Conservation (phyloP, 371 early-diverging fungal species). For the Lichtheimia hyalospora region DNA sequence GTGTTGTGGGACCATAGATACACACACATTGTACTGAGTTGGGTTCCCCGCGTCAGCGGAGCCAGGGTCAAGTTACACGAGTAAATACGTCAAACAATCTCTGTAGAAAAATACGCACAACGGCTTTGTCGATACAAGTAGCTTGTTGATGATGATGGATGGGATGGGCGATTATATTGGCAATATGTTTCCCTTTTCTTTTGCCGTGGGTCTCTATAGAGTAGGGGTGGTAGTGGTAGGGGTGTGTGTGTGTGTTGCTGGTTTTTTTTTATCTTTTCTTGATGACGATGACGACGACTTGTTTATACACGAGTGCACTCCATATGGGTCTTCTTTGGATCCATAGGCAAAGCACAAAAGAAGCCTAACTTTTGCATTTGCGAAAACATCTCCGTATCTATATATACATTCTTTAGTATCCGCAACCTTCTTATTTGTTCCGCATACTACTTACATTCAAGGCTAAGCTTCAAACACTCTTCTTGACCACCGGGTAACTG, state of each 20-base stretch:
- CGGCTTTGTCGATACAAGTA: too few relatives aligned
- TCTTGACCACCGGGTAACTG: constrained; percentile 28
- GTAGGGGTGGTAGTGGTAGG: background rate
- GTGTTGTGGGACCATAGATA: too few relatives aligned
- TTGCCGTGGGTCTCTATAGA: background rate
- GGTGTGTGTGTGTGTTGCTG: background rate
- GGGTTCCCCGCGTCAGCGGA: too few relatives aligned
- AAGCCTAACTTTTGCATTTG: constrained; percentile 62
- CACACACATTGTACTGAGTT: background rate
- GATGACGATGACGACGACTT: background rate
- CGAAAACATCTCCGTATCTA: constrained; percentile 55
- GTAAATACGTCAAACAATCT: too few relatives aligned
- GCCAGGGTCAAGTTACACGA: too few relatives aligned
- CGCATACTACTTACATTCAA: constrained; percentile 44
- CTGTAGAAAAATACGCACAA: too few relatives aligned
- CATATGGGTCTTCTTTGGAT: constrained; percentile 56
- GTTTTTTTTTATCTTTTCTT: too few relatives aligned
- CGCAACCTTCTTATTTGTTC: background rate
- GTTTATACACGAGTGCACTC: constrained; percentile 47
- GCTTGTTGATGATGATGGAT: too few relatives aligned
- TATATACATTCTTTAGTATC: background rate
- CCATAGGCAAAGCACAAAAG: constrained; percentile 58
- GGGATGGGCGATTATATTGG: too few relatives aligned
- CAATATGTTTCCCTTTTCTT: too few relatives aligned
- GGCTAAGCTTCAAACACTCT: constrained; percentile 44